These are phyloP conservation scores for Graphiopsis chlorocephala DNA, from an alignment of 2,329 filamentous ascomycete species.

Conservation along the genomic window DNA sequence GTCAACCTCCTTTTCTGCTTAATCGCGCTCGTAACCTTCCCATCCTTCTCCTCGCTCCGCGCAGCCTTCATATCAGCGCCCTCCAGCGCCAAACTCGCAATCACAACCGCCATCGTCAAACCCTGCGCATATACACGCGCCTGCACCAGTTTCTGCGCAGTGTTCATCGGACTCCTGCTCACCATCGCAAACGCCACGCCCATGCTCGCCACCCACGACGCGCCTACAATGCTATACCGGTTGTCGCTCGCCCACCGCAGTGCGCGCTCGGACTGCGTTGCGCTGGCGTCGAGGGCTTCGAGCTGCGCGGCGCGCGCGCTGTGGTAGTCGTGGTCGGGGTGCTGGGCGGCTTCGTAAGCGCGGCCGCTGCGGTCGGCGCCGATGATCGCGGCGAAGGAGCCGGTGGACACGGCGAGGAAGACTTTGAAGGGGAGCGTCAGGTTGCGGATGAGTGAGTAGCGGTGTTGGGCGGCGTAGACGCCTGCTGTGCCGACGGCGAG, in stretches of 20 bases:
- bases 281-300: slow-evolving; percentile 55
- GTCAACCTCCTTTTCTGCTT: slow-evolving; percentile 84
- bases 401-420: slow-evolving; percentile 79
- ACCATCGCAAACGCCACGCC: slow-evolving; percentile 71
- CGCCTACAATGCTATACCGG: slow-evolving; percentile 81
- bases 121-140: slow-evolving; percentile 93
- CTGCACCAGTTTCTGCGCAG: slow-evolving; percentile 88
- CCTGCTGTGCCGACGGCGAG: slow-evolving; percentile 64
- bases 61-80: slow-evolving; percentile 73
- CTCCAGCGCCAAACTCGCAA: slow-evolving; percentile 81
- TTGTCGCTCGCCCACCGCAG: slow-evolving; percentile 74
- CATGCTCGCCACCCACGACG: slow-evolving; percentile 81
- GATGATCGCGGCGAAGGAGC: slow-evolving; percentile 80
- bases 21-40: slow-evolving; percentile 73
- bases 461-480: slow-evolving; percentile 63
- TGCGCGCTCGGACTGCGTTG: slow-evolving; percentile 55
- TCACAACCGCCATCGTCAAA: slow-evolving; percentile 77
- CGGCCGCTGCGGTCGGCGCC: slow-evolving; percentile 74
- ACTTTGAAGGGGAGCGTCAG: slow-evolving; percentile 87
- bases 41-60: slow-evolving; percentile 52
- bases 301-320: slow-evolving; percentile 59
- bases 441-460: slow-evolving; percentile 73
- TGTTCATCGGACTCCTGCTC: slow-evolving; percentile 71
- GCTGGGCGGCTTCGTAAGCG: slow-evolving; percentile 65
- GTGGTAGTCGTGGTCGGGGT: slow-evolving; percentile 66